Percentiles rank a stretch among this genome's conserved stretches.
Evolutionary conservation across 139 green algal genomes (phyloP).

Genomic region (Chlorella sp.): DNA sequence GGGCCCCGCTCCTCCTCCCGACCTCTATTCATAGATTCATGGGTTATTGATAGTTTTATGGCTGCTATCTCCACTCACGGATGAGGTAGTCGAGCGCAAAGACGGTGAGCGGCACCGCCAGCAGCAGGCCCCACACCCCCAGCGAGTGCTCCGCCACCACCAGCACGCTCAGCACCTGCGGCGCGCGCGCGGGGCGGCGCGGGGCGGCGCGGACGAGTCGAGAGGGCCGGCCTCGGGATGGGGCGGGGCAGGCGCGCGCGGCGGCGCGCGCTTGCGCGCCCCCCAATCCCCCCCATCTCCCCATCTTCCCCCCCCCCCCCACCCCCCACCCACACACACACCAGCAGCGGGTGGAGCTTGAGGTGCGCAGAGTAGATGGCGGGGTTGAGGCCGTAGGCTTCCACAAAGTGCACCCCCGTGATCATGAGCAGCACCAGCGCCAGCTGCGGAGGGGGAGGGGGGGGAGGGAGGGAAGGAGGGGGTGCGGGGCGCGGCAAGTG

Average conservation of each 20-base stretch:
- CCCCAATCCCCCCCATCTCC: no score
- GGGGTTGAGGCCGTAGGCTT: conserved; percentile 81
- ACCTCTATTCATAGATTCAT: no score
- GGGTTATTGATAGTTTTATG: no score
- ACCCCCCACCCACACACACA: no score
- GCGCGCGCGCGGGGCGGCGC: no score
- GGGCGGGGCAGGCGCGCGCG: no score
- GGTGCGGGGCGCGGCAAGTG: not conserved
- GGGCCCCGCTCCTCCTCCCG: no score
- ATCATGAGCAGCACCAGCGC: conserved; percentile 89
- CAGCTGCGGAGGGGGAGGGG: conserved; percentile 46
- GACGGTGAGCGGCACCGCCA: conserved; percentile 91
- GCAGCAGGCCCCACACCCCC: conserved; percentile 92
- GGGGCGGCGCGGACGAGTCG: no score
- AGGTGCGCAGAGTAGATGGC: conserved; percentile 92
- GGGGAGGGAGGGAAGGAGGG: not conserved
- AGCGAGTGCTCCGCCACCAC: conserved; percentile 82
- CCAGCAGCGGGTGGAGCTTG: conserved; percentile 92
- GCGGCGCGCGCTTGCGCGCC: no score
- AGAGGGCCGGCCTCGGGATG: no score
- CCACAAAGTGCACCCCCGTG: conserved; percentile 81
- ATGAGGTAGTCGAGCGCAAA: conserved; percentile 93
- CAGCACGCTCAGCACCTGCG: conserved; percentile 70
- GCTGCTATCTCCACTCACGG: no score
- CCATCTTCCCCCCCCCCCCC: no score